Base-by-base conservation (phyloP, 2,329 filamentous ascomycete genomes). In the Fusarium gaditjirri region DNA sequence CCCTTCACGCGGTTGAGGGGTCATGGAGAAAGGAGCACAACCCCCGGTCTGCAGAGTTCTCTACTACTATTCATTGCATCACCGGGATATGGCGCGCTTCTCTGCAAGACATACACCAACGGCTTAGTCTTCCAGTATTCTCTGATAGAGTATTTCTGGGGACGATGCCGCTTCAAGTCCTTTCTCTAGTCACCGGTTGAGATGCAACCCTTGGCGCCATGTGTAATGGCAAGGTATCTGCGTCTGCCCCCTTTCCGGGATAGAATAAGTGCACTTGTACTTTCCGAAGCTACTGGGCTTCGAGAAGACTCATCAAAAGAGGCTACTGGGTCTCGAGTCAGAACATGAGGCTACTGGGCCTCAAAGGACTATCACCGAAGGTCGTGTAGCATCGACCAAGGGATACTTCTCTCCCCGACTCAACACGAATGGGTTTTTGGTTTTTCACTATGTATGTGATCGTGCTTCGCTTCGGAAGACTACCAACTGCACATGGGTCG, bases 381-480 rank as follows among this genome's bases (percentile, higher is more conserved):
- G 56, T 25, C 57, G 61, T 73, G 70, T 72, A 70, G 31, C 52
- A 72, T 72, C 69, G 60, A n/a, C 47, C 19, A 10, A 66, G 46
- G 52, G 31, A 33, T 50, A 21, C 39, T 36, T 54, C 46, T 35
- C 50, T 25, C 39, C 50, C 43, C 69, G 65, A 70, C 70, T 72
- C 55, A 58, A 56, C 36, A 50, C 42, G 61, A 61, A 68, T 61
- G 65, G 54, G 54, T 59, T 71, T 39, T 71, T 67, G 65, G 70
- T 71, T 62, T 70, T 70, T 70, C 61, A 59, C 65, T 49, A 56
- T 61, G 46, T 55, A 58, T 49, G 46, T 71, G 56, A 71, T 58
- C 23, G 35, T 69, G 44, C 59, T 71, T 74, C 67, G 47, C 71
- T 68, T 65, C 55, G 59, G 58, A 73, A 73, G 71, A 73, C 62